Conservation (phyloP, 345 rosid species). For the Gossypium rotundifolium region DNA sequence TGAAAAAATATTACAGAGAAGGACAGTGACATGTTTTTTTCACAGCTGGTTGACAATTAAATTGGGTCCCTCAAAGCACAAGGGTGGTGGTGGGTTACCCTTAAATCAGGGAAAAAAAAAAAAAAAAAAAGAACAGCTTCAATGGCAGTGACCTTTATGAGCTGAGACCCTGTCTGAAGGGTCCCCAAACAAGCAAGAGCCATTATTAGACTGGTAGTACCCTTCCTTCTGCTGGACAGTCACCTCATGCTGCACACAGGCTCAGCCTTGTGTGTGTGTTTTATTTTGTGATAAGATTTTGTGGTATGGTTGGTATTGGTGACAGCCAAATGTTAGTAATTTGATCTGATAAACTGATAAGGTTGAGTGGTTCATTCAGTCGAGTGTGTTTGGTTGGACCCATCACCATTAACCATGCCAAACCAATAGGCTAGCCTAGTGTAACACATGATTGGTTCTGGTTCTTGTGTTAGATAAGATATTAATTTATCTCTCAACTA, state of each 20-base stretch:
- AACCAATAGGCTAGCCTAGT: background rate
- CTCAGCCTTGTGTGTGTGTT: background rate
- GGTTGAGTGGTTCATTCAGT: slow-evolving; percentile 7
- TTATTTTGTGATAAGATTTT: background rate
- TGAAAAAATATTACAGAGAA: background rate
- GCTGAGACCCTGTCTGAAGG: background rate
- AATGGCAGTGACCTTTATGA: background rate
- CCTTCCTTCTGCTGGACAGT: background rate
- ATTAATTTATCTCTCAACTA: background rate
- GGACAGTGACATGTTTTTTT: background rate
- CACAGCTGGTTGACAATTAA: slow-evolving; percentile 4
- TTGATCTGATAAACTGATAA: background rate
- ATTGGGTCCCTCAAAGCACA: background rate
- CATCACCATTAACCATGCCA: slow-evolving; percentile 6
- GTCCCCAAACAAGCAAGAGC: background rate
- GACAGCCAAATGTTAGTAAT: background rate
- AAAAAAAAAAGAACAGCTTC: background rate
- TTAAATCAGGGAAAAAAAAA: background rate
- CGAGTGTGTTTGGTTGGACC: background rate
- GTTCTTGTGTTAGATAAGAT: slow-evolving; percentile 1
- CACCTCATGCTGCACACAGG: background rate
- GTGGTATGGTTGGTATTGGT: background rate
- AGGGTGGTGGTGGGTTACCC: background rate
- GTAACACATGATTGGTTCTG: background rate
- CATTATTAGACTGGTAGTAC: background rate